Conservation (phyloP, 352 stramenopile species). For the Aphanomyces stellatus region DNA sequence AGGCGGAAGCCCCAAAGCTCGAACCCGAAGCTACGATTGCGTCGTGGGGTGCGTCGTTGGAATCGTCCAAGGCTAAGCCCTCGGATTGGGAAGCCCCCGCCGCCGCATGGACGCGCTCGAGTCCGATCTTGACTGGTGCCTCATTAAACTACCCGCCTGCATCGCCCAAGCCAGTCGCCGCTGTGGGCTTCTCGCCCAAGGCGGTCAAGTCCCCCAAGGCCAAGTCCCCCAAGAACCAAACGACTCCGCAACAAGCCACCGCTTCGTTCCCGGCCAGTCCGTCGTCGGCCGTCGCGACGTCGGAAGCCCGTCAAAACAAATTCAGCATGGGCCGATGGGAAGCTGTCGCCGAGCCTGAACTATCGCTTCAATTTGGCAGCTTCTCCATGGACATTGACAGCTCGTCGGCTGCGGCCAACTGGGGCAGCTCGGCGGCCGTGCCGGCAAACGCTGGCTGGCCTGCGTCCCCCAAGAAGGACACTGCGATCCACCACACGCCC, state of each 20-base stretch:
- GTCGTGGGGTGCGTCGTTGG: slow-evolving; percentile 16
- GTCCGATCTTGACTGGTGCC: slow-evolving; percentile 8
- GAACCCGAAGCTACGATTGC: slow-evolving; percentile 17
- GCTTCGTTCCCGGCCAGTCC: neutral
- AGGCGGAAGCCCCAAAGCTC: slow-evolving; percentile 29
- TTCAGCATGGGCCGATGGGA: slow-evolving; percentile 83
- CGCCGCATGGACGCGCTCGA: slow-evolving; percentile 4
- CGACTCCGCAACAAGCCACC: neutral
- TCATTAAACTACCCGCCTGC: neutral
- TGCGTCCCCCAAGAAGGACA: slow-evolving; percentile 54
- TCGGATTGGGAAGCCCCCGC: neutral
- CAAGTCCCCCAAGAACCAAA: neutral
- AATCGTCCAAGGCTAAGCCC: slow-evolving; percentile 1
- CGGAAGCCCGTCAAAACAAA: slow-evolving; percentile 23
- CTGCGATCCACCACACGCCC: slow-evolving; percentile 24
- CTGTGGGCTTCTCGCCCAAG: slow-evolving; percentile 21
- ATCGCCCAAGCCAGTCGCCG: neutral
- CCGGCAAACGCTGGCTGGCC: slow-evolving; percentile 34
- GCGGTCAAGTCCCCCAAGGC: slow-evolving; percentile 50
- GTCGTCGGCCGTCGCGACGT: neutral
- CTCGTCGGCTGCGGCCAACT: neutral
- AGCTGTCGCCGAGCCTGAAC: slow-evolving; percentile 45
- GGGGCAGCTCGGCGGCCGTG: slow-evolving; percentile 31
- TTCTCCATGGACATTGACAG: slow-evolving; percentile 72
- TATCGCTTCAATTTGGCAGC: slow-evolving; percentile 82